phyloP scores from a whole-genome alignment of 1,139 yeast species.

The Suhomyces anneliseae region DNA sequence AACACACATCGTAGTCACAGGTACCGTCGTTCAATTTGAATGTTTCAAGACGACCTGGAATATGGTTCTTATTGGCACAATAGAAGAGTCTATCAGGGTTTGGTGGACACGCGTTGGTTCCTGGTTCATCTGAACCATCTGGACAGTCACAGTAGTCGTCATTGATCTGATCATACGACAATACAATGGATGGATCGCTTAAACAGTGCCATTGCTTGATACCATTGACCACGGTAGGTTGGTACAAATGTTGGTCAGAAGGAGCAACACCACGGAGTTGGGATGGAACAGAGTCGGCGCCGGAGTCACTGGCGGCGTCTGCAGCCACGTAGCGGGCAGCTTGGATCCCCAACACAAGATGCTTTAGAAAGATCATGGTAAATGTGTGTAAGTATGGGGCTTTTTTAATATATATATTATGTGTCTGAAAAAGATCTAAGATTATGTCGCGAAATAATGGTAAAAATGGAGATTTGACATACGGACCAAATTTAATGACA shows the following conservation, averaged over 20 bases:
- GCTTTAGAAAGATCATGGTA: neutral
- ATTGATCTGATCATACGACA: constrained; percentile 66
- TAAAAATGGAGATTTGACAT: no score
- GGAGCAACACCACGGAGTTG: constrained; percentile 28
- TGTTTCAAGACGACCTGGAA: constrained; percentile 55
- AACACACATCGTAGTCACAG: constrained; percentile 86
- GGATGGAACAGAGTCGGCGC: neutral
- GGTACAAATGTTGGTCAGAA: constrained; percentile 48
- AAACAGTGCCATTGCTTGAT: constrained; percentile 65
- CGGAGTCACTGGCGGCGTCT: neutral
- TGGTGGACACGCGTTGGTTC: constrained; percentile 77
- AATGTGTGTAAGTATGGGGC: no score
- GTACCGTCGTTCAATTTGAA: constrained; percentile 82
- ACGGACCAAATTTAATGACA: no score
- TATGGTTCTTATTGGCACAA: constrained; percentile 76
- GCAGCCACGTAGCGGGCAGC: neutral
- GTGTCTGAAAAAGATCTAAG: no score
- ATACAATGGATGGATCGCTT: constrained; percentile 57
- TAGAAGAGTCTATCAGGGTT: constrained; percentile 52
- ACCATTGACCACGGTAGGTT: constrained; percentile 45
- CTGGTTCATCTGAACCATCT: constrained; percentile 97
- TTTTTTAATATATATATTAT: no score
- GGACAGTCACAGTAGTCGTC: constrained; percentile 96
- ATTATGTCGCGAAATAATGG: no score
- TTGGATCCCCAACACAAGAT: neutral